Evolutionary conservation across 129 eudicot genomes (phyloP), one percentile per base, ranked within the genome.

Genomic region (Logfia minima): DNA sequence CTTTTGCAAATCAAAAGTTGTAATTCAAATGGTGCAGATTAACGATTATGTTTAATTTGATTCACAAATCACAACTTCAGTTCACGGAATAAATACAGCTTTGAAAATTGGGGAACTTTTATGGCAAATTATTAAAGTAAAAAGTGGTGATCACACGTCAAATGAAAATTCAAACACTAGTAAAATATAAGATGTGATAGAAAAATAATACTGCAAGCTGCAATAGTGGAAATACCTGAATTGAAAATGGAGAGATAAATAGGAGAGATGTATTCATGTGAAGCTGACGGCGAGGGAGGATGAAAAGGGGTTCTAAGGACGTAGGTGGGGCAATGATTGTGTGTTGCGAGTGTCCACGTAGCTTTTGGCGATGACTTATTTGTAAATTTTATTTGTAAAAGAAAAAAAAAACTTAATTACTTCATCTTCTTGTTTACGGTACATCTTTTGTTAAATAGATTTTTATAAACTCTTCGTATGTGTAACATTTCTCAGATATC

Each of bases 261-360:
- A 53, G 22, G 21, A 53, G 60, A 39, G 2, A 39, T 39, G 2
- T 7, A 39, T 39, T 2, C 0, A 37, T 32, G 43, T 8, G 9
- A 8, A 37, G 45, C 10, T 59, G 37, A 60, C 41, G 45, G 39
- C 60, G 32, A 43, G 56, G 19, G 19, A 53, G 18, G 19, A 6
- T 1, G n/a, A 53, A 17, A 17, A 55, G 23, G 22, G 51, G 58
- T 24, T 39, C 34, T 59, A 74, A 74, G 68, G 37, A 5, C 37
- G 37, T 65, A 6, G 37, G 56, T 9, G n/a, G 59, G 71, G 48
- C 10, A 70, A n/a, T 10, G 32, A 65, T 73, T 41, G 48, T 66
- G 24, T 74, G 70, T 21, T 35, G 37, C 72, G 66, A 45, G 81
- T n/a, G 60, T 62, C 32, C 77, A 59, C 29, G 34, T 8, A 34